These are phyloP conservation scores for Leccinellum albellum DNA, from an alignment of 768 basidiomycete genomes.

Conservation along the genomic window DNA sequence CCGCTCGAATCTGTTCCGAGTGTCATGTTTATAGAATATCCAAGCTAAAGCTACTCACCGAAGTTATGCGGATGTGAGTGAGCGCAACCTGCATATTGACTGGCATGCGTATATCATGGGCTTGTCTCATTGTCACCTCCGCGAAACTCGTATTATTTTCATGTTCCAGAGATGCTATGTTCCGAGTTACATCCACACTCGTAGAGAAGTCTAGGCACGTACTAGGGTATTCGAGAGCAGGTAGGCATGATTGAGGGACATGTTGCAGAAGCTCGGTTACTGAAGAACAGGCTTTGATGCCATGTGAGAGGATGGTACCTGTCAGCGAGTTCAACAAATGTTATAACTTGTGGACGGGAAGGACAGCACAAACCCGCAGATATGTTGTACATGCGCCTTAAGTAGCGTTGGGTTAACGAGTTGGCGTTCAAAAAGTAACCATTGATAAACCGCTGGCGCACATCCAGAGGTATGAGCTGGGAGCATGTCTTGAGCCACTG, in stretches of 20 bases:
- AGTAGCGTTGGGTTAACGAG: conserved; percentile 62
- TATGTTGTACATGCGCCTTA: conserved; percentile 74
- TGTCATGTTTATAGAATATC: neutral
- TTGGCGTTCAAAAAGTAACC: conserved; percentile 77
- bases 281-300: conserved; percentile 61
- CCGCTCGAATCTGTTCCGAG: conserved; percentile 56
- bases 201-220: conserved; percentile 16
- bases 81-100: conserved; percentile 63
- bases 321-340: neutral
- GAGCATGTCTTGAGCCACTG: conserved; percentile 79
- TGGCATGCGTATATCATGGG: conserved; percentile 65
- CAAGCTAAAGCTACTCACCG: conserved; percentile 43
- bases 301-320: conserved; percentile 52
- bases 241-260: conserved; percentile 46
- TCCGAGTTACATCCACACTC: conserved; percentile 9
- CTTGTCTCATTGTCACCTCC: conserved; percentile 65
- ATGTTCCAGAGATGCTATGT: conserved; percentile 56
- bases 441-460: conserved; percentile 55
- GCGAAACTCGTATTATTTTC: conserved; percentile 52
- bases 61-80: conserved; percentile 74
- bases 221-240: conserved; percentile 56
- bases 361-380: conserved; percentile 39
- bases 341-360: neutral
- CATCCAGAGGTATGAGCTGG: conserved; percentile 69
- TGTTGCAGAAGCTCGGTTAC: conserved; percentile 56